phyloP scores from a whole-genome alignment of 257 asterid species.

The Solanum infundibuliforme region DNA sequence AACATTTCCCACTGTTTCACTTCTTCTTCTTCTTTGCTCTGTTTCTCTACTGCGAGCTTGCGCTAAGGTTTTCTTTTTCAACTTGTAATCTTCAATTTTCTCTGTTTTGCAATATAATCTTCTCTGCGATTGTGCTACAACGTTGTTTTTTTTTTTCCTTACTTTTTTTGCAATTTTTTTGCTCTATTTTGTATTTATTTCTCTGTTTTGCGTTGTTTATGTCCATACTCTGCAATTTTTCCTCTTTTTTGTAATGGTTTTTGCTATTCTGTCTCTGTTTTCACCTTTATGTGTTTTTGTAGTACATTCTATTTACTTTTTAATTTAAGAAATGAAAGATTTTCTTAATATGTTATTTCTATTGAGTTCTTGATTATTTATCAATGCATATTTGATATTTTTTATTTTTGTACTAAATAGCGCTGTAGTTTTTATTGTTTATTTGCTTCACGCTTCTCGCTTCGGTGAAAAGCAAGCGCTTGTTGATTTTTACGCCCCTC shows the following conservation, averaged over 20 bases:
- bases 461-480: not conserved
- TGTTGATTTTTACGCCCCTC: not conserved
- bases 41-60: not conserved
- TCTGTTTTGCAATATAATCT: not conserved
- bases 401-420: not conserved
- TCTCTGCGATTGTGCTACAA: not conserved
- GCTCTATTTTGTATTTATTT: not conserved
- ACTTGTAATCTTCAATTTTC: not conserved
- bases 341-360: not conserved
- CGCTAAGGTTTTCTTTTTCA: not conserved
- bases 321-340: not conserved
- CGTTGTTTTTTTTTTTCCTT: too few relatives aligned
- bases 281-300: not conserved
- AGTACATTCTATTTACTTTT: not conserved
- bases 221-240: not conserved
- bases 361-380: not conserved
- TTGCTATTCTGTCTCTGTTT: not conserved
- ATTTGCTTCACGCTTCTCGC: not conserved
- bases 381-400: not conserved
- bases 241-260: not conserved
- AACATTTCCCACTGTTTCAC: not conserved
- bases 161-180: too few relatives aligned
- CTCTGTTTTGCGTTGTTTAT: not conserved
- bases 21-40: not conserved
- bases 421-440: not conserved